Percentiles rank a stretch among this genome's conserved stretches.
phyloP scores from a whole-genome alignment of 441 rosid species.

The Eutrema salsugineum region DNA sequence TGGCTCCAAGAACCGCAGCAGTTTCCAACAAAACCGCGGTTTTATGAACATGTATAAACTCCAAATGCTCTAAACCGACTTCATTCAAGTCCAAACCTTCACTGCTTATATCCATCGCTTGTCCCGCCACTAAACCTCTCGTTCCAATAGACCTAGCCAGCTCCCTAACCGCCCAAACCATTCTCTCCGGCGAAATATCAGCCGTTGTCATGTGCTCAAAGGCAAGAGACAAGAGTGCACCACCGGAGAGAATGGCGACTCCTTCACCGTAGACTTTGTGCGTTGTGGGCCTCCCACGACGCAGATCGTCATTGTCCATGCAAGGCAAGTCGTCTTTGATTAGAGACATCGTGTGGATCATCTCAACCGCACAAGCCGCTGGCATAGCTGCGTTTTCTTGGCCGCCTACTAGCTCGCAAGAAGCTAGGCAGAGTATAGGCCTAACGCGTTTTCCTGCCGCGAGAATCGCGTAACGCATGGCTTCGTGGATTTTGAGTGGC shows the following conservation, averaged over 20 bases:
- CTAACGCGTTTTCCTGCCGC: conserved; percentile 83
- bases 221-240: conserved; percentile 72
- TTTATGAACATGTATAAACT: conserved; percentile 84
- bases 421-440: conserved; percentile 66
- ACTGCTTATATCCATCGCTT: conserved; percentile 71
- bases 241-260: conserved; percentile 82
- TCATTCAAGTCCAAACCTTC: conserved; percentile 46
- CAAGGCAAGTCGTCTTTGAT: conserved; percentile 87
- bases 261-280: conserved; percentile 82
- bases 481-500: conserved; percentile 68
- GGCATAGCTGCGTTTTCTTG: conserved; percentile 60
- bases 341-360: conserved; percentile 86
- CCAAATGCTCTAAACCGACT: conserved; percentile 63
- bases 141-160: conserved; percentile 70
- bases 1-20: conserved; percentile 78
- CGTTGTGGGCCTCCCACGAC: conserved; percentile 82
- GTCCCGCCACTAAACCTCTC: conserved; percentile 85
- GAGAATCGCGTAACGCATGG: conserved; percentile 80
- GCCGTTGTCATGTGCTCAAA: conserved; percentile 71
- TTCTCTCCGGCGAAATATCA: conserved; percentile 43
- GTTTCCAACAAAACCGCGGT: conserved; percentile 79
- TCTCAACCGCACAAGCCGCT: conserved; percentile 80
- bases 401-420: conserved; percentile 77
- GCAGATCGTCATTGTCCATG: conserved; percentile 86
- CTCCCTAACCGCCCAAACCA: conserved; percentile 63